Evolutionary conservation across 768 basidiomycete species (phyloP), one percentile per base, ranked within the genome.

Genomic region (Daedaleopsis nitida): DNA sequence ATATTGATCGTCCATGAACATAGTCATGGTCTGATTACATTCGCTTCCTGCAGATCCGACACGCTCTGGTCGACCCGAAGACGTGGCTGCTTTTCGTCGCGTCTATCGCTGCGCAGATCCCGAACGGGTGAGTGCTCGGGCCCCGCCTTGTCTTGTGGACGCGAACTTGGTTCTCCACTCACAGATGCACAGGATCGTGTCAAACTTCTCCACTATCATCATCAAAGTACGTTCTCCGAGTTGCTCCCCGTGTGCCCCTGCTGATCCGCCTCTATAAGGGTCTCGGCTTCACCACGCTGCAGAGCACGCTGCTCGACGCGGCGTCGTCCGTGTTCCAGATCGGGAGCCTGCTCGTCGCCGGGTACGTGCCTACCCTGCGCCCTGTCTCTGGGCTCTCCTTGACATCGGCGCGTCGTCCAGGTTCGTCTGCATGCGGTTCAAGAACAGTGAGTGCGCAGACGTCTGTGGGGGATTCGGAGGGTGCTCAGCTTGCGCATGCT

Each of bases 41-140:
- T 27, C 27, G 19, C 32, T 14, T 35, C 10, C 37, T 44, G 19
- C n/a, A 66, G 66, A 57, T 66, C 32, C 51, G 49, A 23, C 59
- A 62, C 12, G 66, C 63, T 4, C 44, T 66, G 16, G 32, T 59
- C n/a, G 76, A 76, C 54, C 74, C 75, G 11, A 76, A 75, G 62
- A 75, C 74, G 0, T 77, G 73, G 63, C 58, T 74, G 8, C 67
- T 76, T 6, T 73, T 77, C 58, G 32, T 74, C 38, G 72, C 73
- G 6, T 65, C 71, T 32, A 65, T 75, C 50, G 70, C 73, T 14
- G 71, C 75, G 3, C 73, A 74, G 49, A 75, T 78, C 50, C 76
- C 76, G 8, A 71, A 73, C 49, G 70, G 65, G 62, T 66, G 27
- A 7, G 52, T 57, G 17, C 38, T 51, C 5, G 39, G 19, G 27